Conservation (phyloP, 2,329 filamentous ascomycete species). For the Pleomassaria siparia region DNA sequence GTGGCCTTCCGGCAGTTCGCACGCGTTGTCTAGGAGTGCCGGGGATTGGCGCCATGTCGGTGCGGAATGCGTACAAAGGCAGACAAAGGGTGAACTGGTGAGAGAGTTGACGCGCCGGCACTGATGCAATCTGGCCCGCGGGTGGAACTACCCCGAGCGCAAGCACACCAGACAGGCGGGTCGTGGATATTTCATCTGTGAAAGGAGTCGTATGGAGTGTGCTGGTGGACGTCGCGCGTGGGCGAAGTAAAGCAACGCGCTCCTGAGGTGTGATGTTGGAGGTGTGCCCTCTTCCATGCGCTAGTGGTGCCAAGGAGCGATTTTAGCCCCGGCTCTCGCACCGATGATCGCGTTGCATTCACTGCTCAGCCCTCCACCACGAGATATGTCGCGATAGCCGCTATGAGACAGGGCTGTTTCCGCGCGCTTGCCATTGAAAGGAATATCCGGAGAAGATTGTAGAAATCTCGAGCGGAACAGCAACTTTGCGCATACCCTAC, state of each 20-base stretch:
- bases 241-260: slow-evolving; percentile 17
- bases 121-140: slow-evolving; percentile 20
- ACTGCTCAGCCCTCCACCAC: neutral
- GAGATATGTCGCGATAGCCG: neutral
- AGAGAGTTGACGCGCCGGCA: slow-evolving; percentile 31
- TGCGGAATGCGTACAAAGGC: slow-evolving; percentile 25
- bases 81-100: slow-evolving; percentile 16
- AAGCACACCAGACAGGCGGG: slow-evolving; percentile 24
- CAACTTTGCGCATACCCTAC: neutral
- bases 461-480: neutral
- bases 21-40: slow-evolving; percentile 41
- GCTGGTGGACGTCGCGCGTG: slow-evolving; percentile 6
- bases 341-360: slow-evolving; percentile 1
- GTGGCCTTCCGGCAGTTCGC: slow-evolving; percentile 35
- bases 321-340: neutral
- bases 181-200: slow-evolving; percentile 26
- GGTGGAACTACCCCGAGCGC: slow-evolving; percentile 28
- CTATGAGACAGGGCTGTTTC: neutral
- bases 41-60: slow-evolving; percentile 36
- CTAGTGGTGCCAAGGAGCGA: neutral
- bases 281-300: neutral
- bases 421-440: neutral
- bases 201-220: slow-evolving; percentile 8
- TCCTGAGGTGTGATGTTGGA: slow-evolving; percentile 6
- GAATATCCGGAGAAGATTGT: neutral